Evolutionary conservation across 1,284 basidiomycete genomes (phyloP), one percentile per base, ranked within the genome.

Genomic region (Mrakiaceae sp.): DNA sequence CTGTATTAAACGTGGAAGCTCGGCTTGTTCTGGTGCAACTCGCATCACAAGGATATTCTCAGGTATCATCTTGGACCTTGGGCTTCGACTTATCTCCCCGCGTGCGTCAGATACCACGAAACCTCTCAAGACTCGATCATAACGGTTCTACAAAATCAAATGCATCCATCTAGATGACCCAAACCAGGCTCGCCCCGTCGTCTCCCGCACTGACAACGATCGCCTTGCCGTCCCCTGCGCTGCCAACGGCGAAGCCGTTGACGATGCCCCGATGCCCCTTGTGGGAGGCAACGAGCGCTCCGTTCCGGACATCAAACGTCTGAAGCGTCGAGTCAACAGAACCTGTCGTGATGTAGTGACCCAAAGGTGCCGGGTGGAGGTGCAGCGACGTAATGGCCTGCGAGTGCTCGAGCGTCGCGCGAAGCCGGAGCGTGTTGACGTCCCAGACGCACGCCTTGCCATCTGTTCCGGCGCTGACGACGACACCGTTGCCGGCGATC

Each of bases 371-470:
- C 3, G 90, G 86, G 69, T 88, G 87, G 5, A 81, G 80, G 39
- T 87, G 81, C 16, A 98, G 79, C 3, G 84, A 84, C 2, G 94
- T 96, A 62, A 97, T 84, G 7, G 90, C 85, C n/a, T 47, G 43
- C 58, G 46, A 80, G 72, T 95, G 91, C 68, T 87, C 80, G 6
- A 93, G 78, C 44, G 88, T 90, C 39, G 86, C 82, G 65, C 93
- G 83, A 58, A 92, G 75, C 67, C 87, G 82, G 80, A 88, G 88
- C 11, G 90, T 91, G 58, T 82, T 82, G 51, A 95, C 80, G 77
- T 99, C 95, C 92, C 93, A 98, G 54, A 97, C 86, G 72, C 88
- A 90, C 42, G 87, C 87, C 74, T 90, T 93, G 0, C 94, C 93
- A 73, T 99, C 96, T 8, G 94, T 98, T 2, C 84, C 92, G 7